phyloP scores from a whole-genome alignment of 208 protist genomes.

The Tritrichomonas foetus region DNA sequence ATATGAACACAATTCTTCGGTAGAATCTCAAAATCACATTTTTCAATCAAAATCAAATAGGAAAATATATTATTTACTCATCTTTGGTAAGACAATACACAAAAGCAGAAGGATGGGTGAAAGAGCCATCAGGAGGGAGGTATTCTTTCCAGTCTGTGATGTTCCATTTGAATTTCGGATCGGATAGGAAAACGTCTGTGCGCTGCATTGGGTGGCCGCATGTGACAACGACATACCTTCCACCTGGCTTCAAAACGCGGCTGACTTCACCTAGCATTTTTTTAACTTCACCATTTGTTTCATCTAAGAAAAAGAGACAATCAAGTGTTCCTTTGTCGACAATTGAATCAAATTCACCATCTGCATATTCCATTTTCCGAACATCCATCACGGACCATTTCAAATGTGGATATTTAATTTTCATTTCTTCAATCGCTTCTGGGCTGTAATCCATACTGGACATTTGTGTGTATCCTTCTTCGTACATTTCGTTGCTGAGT shows the following conservation, averaged over 20 bases:
- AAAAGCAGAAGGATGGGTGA: neutral
- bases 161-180: neutral
- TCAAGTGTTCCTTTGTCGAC: conserved; percentile 20
- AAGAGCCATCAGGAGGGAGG: neutral
- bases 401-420: neutral
- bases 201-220: neutral
- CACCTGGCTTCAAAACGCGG: neutral
- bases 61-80: too few relatives aligned
- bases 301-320: neutral
- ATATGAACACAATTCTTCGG: too few relatives aligned
- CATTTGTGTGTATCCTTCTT: neutral
- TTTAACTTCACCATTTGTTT: neutral
- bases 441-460: neutral
- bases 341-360: neutral
- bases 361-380: neutral
- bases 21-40: too few relatives aligned
- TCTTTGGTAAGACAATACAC: neutral
- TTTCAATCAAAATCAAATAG: too few relatives aligned
- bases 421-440: conserved; percentile 34
- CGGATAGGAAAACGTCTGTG: neutral
- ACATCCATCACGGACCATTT: neutral
- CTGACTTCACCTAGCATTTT: neutral
- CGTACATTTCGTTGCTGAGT: neutral
- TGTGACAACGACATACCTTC: neutral
- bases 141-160: neutral